Base-by-base conservation (phyloP, 441 rosid species). In the Pelargonium fulgidum region DNA sequence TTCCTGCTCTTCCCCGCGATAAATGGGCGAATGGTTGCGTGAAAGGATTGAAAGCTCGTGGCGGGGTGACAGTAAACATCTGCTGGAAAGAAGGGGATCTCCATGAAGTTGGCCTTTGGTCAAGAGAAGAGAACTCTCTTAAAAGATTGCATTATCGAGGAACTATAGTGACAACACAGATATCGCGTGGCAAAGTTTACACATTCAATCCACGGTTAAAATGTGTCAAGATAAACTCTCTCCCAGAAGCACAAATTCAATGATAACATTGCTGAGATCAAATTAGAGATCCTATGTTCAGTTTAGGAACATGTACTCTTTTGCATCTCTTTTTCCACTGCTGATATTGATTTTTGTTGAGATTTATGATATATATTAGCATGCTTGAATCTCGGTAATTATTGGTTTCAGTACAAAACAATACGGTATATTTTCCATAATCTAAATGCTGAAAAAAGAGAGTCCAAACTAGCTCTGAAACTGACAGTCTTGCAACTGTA, bases 1-100 rank as follows among this genome's bases (percentile, higher is more conserved):
- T 71, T 36, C 73, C 73, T 0, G 73, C 73, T 1, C 63, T 71
- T 12, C 73, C 73, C 24, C 48, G 73, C 68, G 73, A 71, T 54
- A 71, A 70, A 64, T 71, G 73, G 73, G 52, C 68, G 50, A 54
- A n/a, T 9, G 73, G 73, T 0, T 41, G 42, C 14, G 68, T 71
- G 50, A 52, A 71, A 54, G 73, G 73, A 19, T 54, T 71, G 50
- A 71, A 71, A 9, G 73, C 68, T 0, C 68, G 62, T 2, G 68
- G 73, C 19, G 68, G 73, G 54, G 68, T 71, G 20, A 64, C 73
- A 0, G 68, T 71, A 45, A 16, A 58, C 64, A 54, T 71, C 33
- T 3, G 64, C 73, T 71, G 73, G 73, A 41, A 20, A 0, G 52
- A 71, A 0, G 73, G 73, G n/a, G 68, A 64, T 22, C 73, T 71